A percentile compares a stretch with the other conserved stretches of the same genome.
phyloP scores from a whole-genome alignment of 1,139 yeast genomes.

The Debaryomyces sp. region DNA sequence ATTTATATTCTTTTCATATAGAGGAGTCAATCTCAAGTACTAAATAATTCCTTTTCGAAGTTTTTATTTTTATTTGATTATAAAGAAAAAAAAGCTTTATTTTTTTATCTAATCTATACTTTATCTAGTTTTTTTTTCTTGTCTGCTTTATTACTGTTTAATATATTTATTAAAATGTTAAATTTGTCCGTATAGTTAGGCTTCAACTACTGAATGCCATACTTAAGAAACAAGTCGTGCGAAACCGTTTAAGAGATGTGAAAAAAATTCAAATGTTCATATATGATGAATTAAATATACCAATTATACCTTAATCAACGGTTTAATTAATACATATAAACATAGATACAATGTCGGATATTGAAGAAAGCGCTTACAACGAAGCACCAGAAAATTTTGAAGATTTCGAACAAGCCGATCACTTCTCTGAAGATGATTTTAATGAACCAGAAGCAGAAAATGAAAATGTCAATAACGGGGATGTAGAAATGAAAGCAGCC shows the following conservation, averaged over 20 bases:
- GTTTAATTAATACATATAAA: neutral
- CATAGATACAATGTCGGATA: constrained; percentile 43
- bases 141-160: constrained; percentile 10
- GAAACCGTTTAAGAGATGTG: neutral
- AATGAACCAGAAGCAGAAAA: constrained; percentile 45
- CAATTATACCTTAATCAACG: neutral
- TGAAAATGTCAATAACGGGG: constrained; percentile 35
- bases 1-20: constrained; percentile 8
- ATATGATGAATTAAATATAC: neutral
- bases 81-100: constrained; percentile 5
- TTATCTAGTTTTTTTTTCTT: constrained; percentile 6
- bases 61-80: constrained; percentile 4
- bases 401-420: constrained; percentile 76
- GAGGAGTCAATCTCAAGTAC: constrained; percentile 7
- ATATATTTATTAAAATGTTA: constrained; percentile 9
- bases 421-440: constrained; percentile 69
- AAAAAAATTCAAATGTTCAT: neutral
- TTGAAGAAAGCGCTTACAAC: constrained; percentile 61
- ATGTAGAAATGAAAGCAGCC: constrained; percentile 58
- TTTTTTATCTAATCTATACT: constrained; percentile 7
- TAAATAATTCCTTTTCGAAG: constrained; percentile 1
- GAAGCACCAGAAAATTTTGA: constrained; percentile 81
- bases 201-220: neutral
- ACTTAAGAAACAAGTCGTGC: constrained; percentile 4
- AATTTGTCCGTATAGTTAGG: neutral